Evolutionary conservation across 768 basidiomycete genomes (phyloP).

Genomic region (Neoboletus magnificus): DNA sequence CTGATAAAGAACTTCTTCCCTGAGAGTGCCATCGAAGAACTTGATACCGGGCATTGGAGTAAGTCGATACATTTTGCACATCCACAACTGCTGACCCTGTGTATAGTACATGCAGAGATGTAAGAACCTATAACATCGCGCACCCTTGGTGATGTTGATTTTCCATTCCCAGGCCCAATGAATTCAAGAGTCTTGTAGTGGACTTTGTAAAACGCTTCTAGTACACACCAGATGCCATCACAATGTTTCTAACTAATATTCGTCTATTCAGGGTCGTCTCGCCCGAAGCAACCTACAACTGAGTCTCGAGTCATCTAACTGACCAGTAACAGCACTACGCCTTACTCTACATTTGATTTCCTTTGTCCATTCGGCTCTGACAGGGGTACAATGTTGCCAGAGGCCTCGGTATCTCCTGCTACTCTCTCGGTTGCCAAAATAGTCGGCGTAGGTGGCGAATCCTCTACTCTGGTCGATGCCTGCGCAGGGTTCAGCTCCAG

Average conservation of each 20-base stretch:
- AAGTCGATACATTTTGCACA: conserved; percentile 20
- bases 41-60: conserved; percentile 91
- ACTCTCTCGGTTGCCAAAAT: conserved; percentile 8
- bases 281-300: background rate
- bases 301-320: background rate
- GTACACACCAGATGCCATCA: conserved; percentile 1
- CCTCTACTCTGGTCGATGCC: conserved; percentile 27
- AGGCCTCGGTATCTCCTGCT: conserved; percentile 5
- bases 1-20: conserved; percentile 72
- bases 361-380: background rate
- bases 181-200: conserved; percentile 45
- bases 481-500: conserved; percentile 30
- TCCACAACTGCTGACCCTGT: conserved; percentile 4
- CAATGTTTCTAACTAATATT: background rate
- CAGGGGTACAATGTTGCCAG: background rate
- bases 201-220: conserved; percentile 24
- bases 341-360: background rate
- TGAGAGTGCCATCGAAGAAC: conserved; percentile 50
- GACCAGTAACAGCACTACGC: background rate
- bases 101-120: conserved; percentile 77
- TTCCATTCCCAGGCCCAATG: conserved; percentile 42
- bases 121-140: conserved; percentile 23
- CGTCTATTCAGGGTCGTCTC: background rate
- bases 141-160: background rate
- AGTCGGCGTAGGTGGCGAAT: conserved; percentile 21